phyloP scores from a whole-genome alignment of 202 grass and related monocot species.

The Panicum virgatum region DNA sequence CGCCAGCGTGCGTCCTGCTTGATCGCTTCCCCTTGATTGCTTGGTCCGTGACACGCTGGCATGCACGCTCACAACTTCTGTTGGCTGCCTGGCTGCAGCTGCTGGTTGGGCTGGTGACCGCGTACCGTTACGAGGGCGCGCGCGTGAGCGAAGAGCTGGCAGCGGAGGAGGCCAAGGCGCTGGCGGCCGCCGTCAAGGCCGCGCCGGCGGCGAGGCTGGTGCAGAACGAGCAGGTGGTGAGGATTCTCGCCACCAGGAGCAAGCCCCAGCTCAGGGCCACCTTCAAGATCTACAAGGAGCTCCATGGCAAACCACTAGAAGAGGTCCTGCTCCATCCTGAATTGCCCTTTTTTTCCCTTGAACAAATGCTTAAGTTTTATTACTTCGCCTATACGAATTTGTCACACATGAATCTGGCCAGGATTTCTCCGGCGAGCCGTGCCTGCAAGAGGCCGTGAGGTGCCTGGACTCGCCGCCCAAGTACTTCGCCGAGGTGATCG shows the following conservation, averaged over 20 bases:
- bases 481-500: slow-evolving; percentile 77
- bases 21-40: neutral
- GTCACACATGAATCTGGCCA: neutral
- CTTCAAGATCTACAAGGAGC: slow-evolving; percentile 67
- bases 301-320: slow-evolving; percentile 56
- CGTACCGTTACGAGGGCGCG: slow-evolving; percentile 73
- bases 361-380: neutral
- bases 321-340: slow-evolving; percentile 39
- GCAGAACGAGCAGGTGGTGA: slow-evolving; percentile 50
- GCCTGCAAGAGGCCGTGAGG: slow-evolving; percentile 62
- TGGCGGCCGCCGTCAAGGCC: slow-evolving; percentile 39
- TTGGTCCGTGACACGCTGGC: neutral
- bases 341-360: neutral
- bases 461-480: slow-evolving; percentile 66
- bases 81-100: slow-evolving; percentile 49
- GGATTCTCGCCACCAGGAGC: slow-evolving; percentile 77
- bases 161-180: slow-evolving; percentile 61
- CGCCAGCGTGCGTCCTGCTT: neutral
- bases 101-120: slow-evolving; percentile 58
- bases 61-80: no score
- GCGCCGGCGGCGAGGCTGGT: slow-evolving; percentile 11
- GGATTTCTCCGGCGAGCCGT: slow-evolving; percentile 52
- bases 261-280: slow-evolving; percentile 67
- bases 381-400: neutral
- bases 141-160: slow-evolving; percentile 56